Base-by-base conservation (phyloP, 2,329 filamentous ascomycete species). In the Colletotrichum salicis region DNA sequence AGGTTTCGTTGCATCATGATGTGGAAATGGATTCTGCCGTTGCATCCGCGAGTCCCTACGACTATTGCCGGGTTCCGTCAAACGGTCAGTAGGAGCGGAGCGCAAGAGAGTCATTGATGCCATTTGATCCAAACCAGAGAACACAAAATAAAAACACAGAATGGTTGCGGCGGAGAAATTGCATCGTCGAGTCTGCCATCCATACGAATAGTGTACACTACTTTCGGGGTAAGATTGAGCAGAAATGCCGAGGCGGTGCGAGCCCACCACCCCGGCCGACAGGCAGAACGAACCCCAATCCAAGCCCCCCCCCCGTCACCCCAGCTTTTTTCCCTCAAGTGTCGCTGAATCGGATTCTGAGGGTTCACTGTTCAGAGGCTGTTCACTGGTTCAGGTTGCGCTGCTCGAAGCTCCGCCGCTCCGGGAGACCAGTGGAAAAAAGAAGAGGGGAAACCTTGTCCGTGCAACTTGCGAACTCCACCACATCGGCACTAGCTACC, bases 171-270 rank as follows among this genome's bases (percentile, higher is more conserved):
- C 65, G 70, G 70, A 69, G 70, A 64, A 72, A 59, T 35, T 51
- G 41, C 37, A 41, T 24, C 19, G 51, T 35, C 33, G 31, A 37
- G 22, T 7, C n/a, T 54, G n/a, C 22, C 35, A 15, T 54, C 41
- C 41, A 22, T 48, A 48, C 19, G 41, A 48, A 41, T 45, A 29
- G 27, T 29, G 27, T 29, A 29, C 27, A 29, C 27, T 29, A 15
- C 15, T 22, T 60, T 72, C 70, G 70, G 70, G 52, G 5, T 59
- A 72, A 64, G 55, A 72, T 70, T 64, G 29, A 57, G 59, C 45
- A 60, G 65, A 72, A 61, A 56, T 55, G 45, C 70, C 65, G 70
- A 72, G 70, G 70, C 48, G 19, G 41, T 10, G 41, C 41, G 41
- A 48, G 41, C 41, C 41, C 37, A 56, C 29, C 45, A 19, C 22